Evolutionary conservation across 805 yeast species (phyloP), one percentile per base, ranked within the genome.

Genomic region (Yamadazyma ubonensis): DNA sequence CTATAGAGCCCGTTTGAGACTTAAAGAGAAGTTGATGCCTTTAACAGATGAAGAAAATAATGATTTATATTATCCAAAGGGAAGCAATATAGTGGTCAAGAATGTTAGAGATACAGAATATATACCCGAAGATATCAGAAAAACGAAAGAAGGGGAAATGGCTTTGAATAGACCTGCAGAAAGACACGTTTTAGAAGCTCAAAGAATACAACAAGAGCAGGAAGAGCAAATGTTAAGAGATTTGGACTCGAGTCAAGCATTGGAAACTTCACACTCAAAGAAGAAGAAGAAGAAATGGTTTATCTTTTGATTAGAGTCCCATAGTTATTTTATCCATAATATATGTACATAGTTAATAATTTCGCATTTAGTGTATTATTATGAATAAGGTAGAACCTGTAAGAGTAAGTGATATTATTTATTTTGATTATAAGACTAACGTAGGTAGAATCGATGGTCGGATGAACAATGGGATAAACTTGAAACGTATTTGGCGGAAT

Each of bases 101-200:
- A 72, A 65, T 38, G 71, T 67, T 45, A 65, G 71, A 51, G 75
- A 68, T 44, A 49, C 68, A 2, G 68, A 67, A 22, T 68, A 66
- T 46, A 65, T 68, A 26, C 72, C 66, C 50, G 73, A 61, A 50
- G 57, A 64, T 52, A 53, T 65, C 43, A 54, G 70, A 52, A 54
- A 54, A 53, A 73, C 78, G 5, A 61, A 58, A 20, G 80, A 76
- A 43, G 66, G 67, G 23, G 65, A 67, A 14, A 64, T 57, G 43
- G 82, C 78, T 2, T 65, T 78, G 64, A 84, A 76, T 55, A 71
- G 85, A 62, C 93, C 87, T 4, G 78, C 79, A 39, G 76, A 81
- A 49, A 76, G 79, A 47, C 96, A 86, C 52, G 70, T 79, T 8
- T 73, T 84, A 41, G 86, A 82, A 56, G 95, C 93, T 0, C 86